These are phyloP conservation scores for Themeda triandra DNA, from an alignment of 176 grass and related monocot species.

Conservation along the genomic window DNA sequence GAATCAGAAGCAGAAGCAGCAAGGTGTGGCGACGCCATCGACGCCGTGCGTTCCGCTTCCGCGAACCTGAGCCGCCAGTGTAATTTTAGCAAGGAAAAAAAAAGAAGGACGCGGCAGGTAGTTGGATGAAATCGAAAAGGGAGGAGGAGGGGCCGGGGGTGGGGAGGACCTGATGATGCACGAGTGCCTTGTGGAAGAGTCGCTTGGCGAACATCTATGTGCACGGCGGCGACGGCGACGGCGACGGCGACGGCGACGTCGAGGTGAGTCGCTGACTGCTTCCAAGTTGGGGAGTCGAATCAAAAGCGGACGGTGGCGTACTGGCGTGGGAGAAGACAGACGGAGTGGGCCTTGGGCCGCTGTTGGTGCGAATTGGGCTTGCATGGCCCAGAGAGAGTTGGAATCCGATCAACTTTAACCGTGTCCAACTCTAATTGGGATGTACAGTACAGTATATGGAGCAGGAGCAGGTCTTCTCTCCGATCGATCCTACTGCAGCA, in stretches of 20 bases:
- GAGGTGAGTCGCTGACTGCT: background rate
- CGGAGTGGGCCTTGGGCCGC: too few species aligned
- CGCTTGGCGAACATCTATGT: slow-evolving; percentile 59
- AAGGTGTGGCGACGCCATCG: background rate
- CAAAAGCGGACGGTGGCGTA: background rate
- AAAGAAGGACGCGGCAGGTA: background rate
- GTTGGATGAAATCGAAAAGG: background rate
- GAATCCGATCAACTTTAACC: too few species aligned
- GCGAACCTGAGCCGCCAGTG: background rate
- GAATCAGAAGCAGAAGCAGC: background rate
- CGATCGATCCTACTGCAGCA: too few species aligned
- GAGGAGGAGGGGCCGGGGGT: background rate
- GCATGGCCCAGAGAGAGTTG: too few species aligned
- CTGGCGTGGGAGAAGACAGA: background rate
- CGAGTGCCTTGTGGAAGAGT: slow-evolving; percentile 48
- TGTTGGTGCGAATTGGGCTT: background rate
- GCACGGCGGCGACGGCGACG: background rate
- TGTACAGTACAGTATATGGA: too few species aligned
- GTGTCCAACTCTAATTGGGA: too few species aligned
- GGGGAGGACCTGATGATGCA: slow-evolving; percentile 50
- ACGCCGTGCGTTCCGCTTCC: background rate
- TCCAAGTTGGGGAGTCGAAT: background rate
- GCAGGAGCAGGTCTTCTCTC: too few species aligned
- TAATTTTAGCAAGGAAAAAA: background rate
- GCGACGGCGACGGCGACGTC: too few species aligned